A percentile compares a stretch with the other conserved stretches of the same genome.
phyloP scores from a whole-genome alignment of 306 rosid species.

The Vigna reflexopilosa region DNA sequence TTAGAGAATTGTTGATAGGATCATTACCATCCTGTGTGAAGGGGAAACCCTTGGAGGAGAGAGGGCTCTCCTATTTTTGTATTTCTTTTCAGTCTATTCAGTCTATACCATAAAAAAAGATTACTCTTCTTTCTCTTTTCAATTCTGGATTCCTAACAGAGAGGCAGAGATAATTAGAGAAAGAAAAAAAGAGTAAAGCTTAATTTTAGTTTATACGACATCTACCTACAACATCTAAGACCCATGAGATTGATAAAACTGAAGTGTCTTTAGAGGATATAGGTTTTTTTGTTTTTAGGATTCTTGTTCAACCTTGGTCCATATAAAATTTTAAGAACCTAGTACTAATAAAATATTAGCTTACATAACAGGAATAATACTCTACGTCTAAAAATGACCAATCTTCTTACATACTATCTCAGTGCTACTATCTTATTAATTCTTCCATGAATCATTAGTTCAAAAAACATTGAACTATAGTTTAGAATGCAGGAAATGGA shows the following conservation, averaged over 20 bases:
- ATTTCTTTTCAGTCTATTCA: no score
- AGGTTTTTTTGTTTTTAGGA: background rate
- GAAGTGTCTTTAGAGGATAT: slow-evolving; percentile 24
- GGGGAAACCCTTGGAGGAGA: no score
- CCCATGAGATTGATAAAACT: background rate
- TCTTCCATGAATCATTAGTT: slow-evolving; percentile 2
- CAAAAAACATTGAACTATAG: slow-evolving; percentile 8
- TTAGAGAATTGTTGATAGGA: no score
- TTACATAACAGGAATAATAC: slow-evolving; percentile 16
- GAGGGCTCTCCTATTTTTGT: no score
- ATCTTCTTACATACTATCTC: slow-evolving; percentile 14
- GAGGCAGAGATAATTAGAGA: background rate
- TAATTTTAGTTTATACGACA: background rate
- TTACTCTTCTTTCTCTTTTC: no score
- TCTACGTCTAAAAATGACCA: slow-evolving; percentile 16
- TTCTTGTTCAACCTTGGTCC: slow-evolving; percentile 33
- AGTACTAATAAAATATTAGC: slow-evolving; percentile 23
- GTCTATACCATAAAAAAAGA: no score
- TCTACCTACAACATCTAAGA: slow-evolving; percentile 5
- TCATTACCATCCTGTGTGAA: no score
- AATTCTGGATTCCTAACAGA: no score
- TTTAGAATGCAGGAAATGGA: slow-evolving; percentile 17
- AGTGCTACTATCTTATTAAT: slow-evolving; percentile 33
- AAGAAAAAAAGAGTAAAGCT: background rate
- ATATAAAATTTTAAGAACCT: slow-evolving; percentile 15